Evolutionary conservation across 805 yeast species (phyloP).

Genomic region (Wickerhamomyces bisporus): DNA sequence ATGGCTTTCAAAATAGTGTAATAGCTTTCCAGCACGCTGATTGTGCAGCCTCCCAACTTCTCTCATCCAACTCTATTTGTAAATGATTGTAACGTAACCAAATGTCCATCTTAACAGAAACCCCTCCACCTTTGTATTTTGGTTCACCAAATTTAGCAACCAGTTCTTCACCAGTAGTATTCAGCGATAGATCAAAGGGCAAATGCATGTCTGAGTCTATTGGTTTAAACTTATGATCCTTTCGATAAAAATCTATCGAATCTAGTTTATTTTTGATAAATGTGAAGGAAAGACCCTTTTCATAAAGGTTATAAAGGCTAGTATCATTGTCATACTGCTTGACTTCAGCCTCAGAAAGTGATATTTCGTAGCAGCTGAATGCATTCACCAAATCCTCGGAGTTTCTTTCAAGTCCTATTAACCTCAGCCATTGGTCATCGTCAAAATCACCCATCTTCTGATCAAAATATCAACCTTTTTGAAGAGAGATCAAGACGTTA

Average conservation of each 20-base stretch:
- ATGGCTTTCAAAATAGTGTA: conserved; percentile 12
- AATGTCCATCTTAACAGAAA: conserved; percentile 26
- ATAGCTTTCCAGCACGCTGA: conserved; percentile 25
- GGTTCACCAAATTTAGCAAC: conserved; percentile 36
- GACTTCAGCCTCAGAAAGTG: background rate
- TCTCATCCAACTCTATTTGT: conserved; percentile 31
- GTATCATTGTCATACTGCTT: conserved; percentile 4
- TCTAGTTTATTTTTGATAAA: conserved; percentile 21
- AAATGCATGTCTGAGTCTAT: conserved; percentile 7
- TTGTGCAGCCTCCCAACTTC: conserved; percentile 31
- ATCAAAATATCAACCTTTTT: too few relatives aligned
- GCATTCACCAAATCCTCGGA: background rate
- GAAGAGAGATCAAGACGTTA: too few relatives aligned
- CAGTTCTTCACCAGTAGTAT: conserved; percentile 25
- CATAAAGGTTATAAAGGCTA: conserved; percentile 18
- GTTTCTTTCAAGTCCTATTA: background rate
- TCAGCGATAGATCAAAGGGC: conserved; percentile 17
- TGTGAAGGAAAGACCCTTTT: conserved; percentile 21
- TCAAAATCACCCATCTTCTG: background rate
- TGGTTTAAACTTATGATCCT: conserved; percentile 15
- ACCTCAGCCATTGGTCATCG: background rate
- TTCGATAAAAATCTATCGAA: conserved; percentile 30
- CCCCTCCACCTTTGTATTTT: conserved; percentile 37
- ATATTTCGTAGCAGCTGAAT: background rate
- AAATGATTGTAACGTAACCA: conserved; percentile 35